These are phyloP conservation scores for Blastobotrys indianensis DNA, from an alignment of 1,139 yeast genomes.

Conservation along the genomic window DNA sequence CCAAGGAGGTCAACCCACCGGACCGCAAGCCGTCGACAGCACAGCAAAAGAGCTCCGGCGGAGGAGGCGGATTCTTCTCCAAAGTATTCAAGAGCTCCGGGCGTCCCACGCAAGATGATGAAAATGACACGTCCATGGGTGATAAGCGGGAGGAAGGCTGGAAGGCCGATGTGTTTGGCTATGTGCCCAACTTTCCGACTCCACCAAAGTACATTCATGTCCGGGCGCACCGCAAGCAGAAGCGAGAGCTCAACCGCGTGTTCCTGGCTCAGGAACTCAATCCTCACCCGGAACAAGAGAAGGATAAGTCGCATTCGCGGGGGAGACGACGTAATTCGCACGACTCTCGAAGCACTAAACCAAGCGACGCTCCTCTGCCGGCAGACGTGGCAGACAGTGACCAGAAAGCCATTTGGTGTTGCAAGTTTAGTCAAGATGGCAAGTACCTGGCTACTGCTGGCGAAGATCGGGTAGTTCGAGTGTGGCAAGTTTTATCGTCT, in stretches of 20 bases:
- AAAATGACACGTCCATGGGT: conserved; percentile 14
- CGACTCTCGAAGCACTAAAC: neutral
- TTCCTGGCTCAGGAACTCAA: conserved; percentile 76
- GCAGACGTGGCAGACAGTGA: conserved; percentile 10
- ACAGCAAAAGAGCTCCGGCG: neutral
- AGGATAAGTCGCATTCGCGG: neutral
- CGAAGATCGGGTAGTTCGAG: conserved; percentile 55
- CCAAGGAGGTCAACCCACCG: neutral
- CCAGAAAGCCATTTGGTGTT: conserved; percentile 56
- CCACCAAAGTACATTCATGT: conserved; percentile 36
- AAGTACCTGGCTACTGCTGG: conserved; percentile 81
- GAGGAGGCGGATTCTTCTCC: conserved; percentile 17
- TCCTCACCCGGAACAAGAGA: conserved; percentile 4
- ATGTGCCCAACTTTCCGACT: conserved; percentile 27
- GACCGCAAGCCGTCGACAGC: neutral
- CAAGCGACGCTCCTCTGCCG: neutral
- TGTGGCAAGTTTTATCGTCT: conserved; percentile 71
- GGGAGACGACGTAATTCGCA: neutral
- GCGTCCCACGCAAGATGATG: conserved; percentile 26
- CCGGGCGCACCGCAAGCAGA: conserved; percentile 32
- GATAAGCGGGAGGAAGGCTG: conserved; percentile 32
- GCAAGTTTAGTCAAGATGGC: conserved; percentile 75
- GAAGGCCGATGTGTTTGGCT: conserved; percentile 32
- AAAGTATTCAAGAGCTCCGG: conserved; percentile 21
- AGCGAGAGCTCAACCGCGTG: conserved; percentile 44